Base-by-base conservation (phyloP, 768 basidiomycete species). In the Lanmaoa rubissima region DNA sequence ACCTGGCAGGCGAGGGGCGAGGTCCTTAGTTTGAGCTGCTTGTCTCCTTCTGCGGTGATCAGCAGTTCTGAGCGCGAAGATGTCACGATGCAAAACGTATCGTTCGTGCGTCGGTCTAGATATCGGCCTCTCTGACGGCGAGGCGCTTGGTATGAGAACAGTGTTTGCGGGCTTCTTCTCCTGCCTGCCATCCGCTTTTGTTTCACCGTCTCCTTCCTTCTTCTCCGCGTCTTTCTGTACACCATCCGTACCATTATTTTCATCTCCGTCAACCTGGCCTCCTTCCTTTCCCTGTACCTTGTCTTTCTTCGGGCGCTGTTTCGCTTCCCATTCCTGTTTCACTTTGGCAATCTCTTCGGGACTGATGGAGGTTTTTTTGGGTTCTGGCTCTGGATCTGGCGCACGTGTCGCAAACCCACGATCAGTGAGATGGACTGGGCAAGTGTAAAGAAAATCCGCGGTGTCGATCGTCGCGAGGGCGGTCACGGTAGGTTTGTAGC, bases 391-490 rank as follows among this genome's bases (percentile, higher is more conserved):
- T 68, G 66, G 72, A 75, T 80, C 63, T 47, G 70, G 73, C 48
- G 84, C 72, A 43, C 75, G 74, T 11, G 75, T 80, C 9, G 88
- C 85, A 72, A 97, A 96, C 21, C 84, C 91, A 28, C 76, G 74
- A 69, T 98, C 94, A 7, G 77, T 75, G 53, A 97, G 82, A 74
- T 98, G 95, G n/a, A 73, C 71, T 1, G 83, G 79, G 67, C 95
- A 98, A 0, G 84, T 81, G 70, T 96, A 97, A 34, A 98, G 54
- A 69, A 94, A 97, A 72, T 97, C 95, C 12, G 82, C 76, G 10
- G 88, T 86, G 66, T 90, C 85, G 59, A 87, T 74, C 4, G 93
- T 96, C 21, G 93, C 90, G 21, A 97, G 83, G 32, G 95, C 94
- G 13, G 82, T 90, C 19, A 82, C 83, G 0, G 93, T 92, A 9